A percentile compares a stretch with the other conserved stretches of the same genome.
phyloP scores from a whole-genome alignment of 352 stramenopile species.

The Globisporangium camurandrum region DNA sequence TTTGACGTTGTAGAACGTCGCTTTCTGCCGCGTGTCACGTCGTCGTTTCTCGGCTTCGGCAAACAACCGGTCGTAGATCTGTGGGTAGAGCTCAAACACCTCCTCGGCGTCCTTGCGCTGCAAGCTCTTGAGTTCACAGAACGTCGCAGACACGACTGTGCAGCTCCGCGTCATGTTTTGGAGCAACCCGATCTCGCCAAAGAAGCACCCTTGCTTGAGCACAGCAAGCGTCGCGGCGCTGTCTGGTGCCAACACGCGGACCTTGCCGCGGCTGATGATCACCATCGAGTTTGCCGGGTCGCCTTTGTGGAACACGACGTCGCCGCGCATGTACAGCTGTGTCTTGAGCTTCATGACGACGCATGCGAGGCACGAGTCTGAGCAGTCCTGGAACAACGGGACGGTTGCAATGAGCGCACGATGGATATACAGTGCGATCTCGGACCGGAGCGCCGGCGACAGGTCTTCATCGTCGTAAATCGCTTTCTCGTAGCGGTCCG shows the following conservation, averaged over 20 bases:
- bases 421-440: slow-evolving; percentile 62
- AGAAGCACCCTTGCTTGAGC: slow-evolving; percentile 56
- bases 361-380: slow-evolving; percentile 40
- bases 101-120: slow-evolving; percentile 40
- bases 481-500: slow-evolving; percentile 52
- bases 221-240: slow-evolving; percentile 42
- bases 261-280: slow-evolving; percentile 55
- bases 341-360: slow-evolving; percentile 54
- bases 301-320: slow-evolving; percentile 55
- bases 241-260: slow-evolving; percentile 51
- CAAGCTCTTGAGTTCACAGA: slow-evolving; percentile 54
- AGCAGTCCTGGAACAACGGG: slow-evolving; percentile 50
- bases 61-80: slow-evolving; percentile 51
- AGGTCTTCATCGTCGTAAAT: slow-evolving; percentile 68
- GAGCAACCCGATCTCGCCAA: slow-evolving; percentile 51
- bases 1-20: slow-evolving; percentile 44
- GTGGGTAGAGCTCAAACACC: slow-evolving; percentile 48
- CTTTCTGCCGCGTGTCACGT: slow-evolving; percentile 35
- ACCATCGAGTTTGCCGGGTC: slow-evolving; percentile 52
- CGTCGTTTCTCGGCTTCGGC: slow-evolving; percentile 46
- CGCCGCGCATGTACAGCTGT: slow-evolving; percentile 48
- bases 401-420: slow-evolving; percentile 41
- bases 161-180: slow-evolving; percentile 51
- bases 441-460: slow-evolving; percentile 36
- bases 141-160: slow-evolving; percentile 45